Evolutionary conservation across 1,139 yeast genomes (phyloP).

Genomic region (Yamadazyma dendronema): DNA sequence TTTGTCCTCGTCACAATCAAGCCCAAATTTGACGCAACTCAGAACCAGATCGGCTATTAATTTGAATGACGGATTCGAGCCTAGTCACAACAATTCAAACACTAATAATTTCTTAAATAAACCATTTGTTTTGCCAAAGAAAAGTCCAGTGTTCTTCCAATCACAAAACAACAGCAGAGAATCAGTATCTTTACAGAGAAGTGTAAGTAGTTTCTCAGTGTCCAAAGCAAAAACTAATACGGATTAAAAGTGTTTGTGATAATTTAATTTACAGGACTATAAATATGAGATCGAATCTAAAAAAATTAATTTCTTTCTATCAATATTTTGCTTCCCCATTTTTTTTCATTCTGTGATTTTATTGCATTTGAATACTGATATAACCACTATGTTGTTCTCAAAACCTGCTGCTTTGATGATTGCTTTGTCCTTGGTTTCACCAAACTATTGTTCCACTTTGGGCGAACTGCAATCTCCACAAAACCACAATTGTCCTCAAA

Average conservation of each 20-base stretch:
- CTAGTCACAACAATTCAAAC: constrained; percentile 11
- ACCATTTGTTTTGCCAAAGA: constrained; percentile 36
- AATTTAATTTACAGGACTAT: no score
- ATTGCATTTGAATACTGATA: not conserved
- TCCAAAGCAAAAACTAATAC: constrained; percentile 9
- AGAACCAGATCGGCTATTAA: constrained; percentile 43
- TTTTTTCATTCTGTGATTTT: not conserved
- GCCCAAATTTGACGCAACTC: constrained; percentile 25
- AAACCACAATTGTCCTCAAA: no score
- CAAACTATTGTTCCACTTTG: no score
- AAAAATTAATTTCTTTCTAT: no score
- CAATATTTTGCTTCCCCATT: no score
- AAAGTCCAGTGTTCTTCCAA: constrained; percentile 14
- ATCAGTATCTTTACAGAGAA: constrained; percentile 20
- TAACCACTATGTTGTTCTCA: not conserved
- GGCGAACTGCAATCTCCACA: no score
- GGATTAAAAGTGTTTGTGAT: no score
- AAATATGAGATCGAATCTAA: not conserved
- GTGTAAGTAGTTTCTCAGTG: constrained; percentile 21
- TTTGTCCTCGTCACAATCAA: constrained; percentile 18
- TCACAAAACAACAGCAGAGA: constrained; percentile 31
- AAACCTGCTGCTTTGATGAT: not conserved
- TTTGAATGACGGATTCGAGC: constrained; percentile 22
- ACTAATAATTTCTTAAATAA: constrained; percentile 32
- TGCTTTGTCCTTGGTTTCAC: not conserved